phyloP scores from a whole-genome alignment of 495 filamentous ascomycete species.

The Lasiosphaeria miniovina region DNA sequence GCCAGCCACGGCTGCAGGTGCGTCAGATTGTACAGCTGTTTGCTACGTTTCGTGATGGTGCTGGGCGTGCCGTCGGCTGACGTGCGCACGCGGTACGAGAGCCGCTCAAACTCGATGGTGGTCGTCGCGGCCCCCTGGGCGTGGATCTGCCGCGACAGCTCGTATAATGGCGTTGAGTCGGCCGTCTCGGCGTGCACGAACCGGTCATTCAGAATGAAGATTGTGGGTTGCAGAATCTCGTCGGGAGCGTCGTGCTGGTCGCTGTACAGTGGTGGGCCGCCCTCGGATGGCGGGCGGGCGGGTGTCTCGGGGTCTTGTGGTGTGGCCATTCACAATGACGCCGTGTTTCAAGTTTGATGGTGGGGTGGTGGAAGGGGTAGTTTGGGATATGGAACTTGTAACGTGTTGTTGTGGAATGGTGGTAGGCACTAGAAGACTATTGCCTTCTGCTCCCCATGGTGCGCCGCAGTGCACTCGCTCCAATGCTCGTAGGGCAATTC shows the following conservation, averaged over 20 bases:
- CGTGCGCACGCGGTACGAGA: conserved; percentile 27
- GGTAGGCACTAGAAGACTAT: too few relatives aligned
- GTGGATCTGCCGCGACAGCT: conserved; percentile 30
- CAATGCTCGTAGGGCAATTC: too few relatives aligned
- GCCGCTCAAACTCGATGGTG: conserved; percentile 27
- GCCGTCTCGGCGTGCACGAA: conserved; percentile 27
- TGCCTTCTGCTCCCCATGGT: too few relatives aligned
- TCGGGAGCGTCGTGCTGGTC: conserved; percentile 21
- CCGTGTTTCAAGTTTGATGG: too few relatives aligned
- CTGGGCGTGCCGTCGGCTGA: conserved; percentile 21
- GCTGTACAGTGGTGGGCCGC: conserved; percentile 13
- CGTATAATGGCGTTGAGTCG: conserved; percentile 25
- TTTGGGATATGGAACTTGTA: too few relatives aligned
- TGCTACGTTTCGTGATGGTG: conserved; percentile 13
- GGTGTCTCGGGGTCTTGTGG: neutral
- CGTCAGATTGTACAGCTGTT: conserved; percentile 28
- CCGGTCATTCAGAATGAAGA: conserved; percentile 25
- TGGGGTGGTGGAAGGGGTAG: too few relatives aligned
- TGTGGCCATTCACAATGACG: neutral
- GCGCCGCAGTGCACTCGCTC: too few relatives aligned
- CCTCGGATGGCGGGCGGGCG: neutral
- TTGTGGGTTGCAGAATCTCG: conserved; percentile 28
- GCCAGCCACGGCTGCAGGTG: conserved; percentile 19
- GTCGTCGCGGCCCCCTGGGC: conserved; percentile 15
- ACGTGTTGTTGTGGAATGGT: too few relatives aligned